Conservation (phyloP, 768 basidiomycete genomes). For the Rhizopogon roseolus region DNA sequence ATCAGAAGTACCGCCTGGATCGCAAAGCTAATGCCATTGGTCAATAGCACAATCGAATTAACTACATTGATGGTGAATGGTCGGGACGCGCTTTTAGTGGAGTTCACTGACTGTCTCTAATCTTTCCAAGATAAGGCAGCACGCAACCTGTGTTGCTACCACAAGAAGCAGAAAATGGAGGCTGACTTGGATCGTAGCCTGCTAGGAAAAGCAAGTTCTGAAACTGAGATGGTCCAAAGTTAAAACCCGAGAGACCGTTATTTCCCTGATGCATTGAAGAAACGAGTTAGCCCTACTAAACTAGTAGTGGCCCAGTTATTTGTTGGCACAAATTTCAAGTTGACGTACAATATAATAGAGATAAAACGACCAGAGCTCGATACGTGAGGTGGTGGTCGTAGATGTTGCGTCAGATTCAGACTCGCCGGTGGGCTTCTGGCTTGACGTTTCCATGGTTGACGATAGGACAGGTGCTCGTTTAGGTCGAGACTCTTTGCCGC, state of each 20-base stretch:
- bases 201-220: slow-evolving; percentile 69
- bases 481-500: no score
- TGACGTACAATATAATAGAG: slow-evolving; percentile 45
- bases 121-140: slow-evolving; percentile 56
- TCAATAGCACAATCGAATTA: slow-evolving; percentile 73
- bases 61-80: slow-evolving; percentile 33
- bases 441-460: background rate
- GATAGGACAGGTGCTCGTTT: no score
- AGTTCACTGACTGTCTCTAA: slow-evolving; percentile 50
- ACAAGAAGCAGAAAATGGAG: slow-evolving; percentile 51
- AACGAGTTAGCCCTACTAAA: background rate
- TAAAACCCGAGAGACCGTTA: slow-evolving; percentile 64
- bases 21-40: slow-evolving; percentile 77
- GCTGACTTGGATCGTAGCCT: slow-evolving; percentile 63
- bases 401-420: background rate
- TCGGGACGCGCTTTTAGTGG: background rate
- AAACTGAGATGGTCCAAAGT: slow-evolving; percentile 72
- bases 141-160: slow-evolving; percentile 49
- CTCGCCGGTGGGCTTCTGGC: background rate
- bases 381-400: slow-evolving; percentile 34
- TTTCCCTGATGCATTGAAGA: slow-evolving; percentile 40
- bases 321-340: background rate
- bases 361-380: slow-evolving; percentile 58
- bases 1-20: slow-evolving; percentile 67
- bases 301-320: background rate